Percentiles rank a stretch among this genome's conserved stretches.
Evolutionary conservation across 768 basidiomycete genomes (phyloP).

Genomic region (Hirschioporus abietinus): DNA sequence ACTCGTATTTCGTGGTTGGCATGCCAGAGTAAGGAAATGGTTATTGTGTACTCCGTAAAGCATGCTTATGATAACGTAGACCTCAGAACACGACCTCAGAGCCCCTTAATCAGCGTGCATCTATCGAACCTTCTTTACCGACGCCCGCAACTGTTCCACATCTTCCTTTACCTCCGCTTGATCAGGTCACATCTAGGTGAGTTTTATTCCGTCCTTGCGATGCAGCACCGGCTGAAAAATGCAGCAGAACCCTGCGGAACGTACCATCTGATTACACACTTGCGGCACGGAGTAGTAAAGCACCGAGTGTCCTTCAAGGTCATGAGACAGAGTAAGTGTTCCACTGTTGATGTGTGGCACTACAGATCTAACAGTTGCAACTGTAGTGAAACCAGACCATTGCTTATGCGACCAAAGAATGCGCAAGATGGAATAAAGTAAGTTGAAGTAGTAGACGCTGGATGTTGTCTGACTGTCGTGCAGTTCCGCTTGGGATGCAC

Average conservation of each 20-base stretch:
- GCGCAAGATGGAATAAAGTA: constrained; percentile 10
- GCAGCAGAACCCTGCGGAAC: constrained; percentile 14
- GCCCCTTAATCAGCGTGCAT: background rate
- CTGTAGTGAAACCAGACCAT: constrained; percentile 48
- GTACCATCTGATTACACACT: constrained; percentile 15
- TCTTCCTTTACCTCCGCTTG: constrained; percentile 38
- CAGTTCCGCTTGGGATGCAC: constrained; percentile 21
- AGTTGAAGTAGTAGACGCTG: background rate
- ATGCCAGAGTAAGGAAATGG: background rate
- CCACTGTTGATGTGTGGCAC: background rate
- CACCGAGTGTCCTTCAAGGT: constrained; percentile 11
- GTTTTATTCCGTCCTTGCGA: constrained; percentile 16
- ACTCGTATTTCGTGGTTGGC: background rate
- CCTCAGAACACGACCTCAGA: background rate
- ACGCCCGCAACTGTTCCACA: background rate
- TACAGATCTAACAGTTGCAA: background rate
- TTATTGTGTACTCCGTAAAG: background rate
- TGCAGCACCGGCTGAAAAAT: constrained; percentile 2
- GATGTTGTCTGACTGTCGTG: constrained; percentile 11
- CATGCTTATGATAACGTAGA: background rate
- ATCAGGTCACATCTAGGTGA: constrained; percentile 33
- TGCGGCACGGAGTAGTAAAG: constrained; percentile 14
- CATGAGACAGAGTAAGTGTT: constrained; percentile 16
- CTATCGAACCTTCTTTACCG: background rate
- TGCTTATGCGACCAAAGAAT: constrained; percentile 34